Base-by-base conservation (phyloP, 2,329 filamentous ascomycete genomes). In the Talaromyces sp. region DNA sequence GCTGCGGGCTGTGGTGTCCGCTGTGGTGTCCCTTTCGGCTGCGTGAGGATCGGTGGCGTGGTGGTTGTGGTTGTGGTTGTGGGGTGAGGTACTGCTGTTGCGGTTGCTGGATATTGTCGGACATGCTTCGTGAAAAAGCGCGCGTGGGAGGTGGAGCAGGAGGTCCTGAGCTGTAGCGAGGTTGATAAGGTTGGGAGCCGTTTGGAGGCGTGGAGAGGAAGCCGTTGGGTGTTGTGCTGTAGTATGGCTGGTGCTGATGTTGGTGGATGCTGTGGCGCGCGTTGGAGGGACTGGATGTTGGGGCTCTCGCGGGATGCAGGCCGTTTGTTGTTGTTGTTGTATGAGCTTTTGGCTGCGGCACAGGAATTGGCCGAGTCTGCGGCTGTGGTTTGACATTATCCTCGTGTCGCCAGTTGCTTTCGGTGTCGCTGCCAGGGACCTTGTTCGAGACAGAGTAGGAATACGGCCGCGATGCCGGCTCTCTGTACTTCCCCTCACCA, bases 21-120 rank as follows among this genome's bases (percentile, higher is more conserved):
- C 30, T 71, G 63, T 63, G 56, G 25, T 36, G 33, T 9, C 36
- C 30, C 5, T 52, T 53, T 42, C 56, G 44, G 19, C 68, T 67
- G 15, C 64, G 65, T n/a, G 68, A 63, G 19, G 61, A 60, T 32
- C 63, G 61, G 33, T 58, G 51, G 30, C 57, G 55, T 25, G n/a
- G 42, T 22, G 42, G 33, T 49, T 57, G 66, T 62, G 15, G 64
- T 62, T n/a, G 68, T 63, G 47, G 64, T 59, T 52, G 65, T 64
- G 63, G 66, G 25, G n/a, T 39, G 57, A 39, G 22, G 27, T 54
- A 64, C 59, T 19, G 65, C 58, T 51, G 42, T 11, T 59, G 65
- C 58, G 54, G 42, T 11, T 59, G 61, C 15, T 19, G 33, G 9
- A 51, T 25, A 30, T 57, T 64, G 25, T 58, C 59, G 30, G 55